These are phyloP conservation scores for Yarrowia sp. DNA, from an alignment of 805 yeast genomes.

Conservation along the genomic window DNA sequence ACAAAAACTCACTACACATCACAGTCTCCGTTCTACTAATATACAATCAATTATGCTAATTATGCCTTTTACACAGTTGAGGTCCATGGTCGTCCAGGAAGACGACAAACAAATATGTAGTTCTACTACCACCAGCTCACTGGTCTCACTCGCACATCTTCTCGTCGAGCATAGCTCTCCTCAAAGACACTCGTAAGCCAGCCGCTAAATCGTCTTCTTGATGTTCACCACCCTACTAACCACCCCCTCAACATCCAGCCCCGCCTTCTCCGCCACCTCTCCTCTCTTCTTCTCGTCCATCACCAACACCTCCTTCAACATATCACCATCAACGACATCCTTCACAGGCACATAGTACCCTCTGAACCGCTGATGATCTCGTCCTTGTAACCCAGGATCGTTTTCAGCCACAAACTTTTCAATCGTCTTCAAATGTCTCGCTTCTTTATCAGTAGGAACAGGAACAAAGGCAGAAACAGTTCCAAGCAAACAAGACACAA, in stretches of 20 bases:
- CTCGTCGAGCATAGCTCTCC: too few relatives aligned
- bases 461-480: constrained; percentile 79
- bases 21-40: too few relatives aligned
- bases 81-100: too few relatives aligned
- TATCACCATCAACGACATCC: constrained; percentile 87
- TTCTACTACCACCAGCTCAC: too few relatives aligned
- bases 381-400: constrained; percentile 58
- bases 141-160: too few relatives aligned
- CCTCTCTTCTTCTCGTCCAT: not conserved
- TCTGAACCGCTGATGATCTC: constrained; percentile 72
- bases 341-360: constrained; percentile 83
- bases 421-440: constrained; percentile 61
- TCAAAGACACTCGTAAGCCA: not conserved
- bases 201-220: not conserved
- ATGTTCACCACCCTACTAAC: constrained; percentile 5
- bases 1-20: too few relatives aligned
- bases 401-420: constrained; percentile 53
- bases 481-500: constrained; percentile 79
- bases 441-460: constrained; percentile 65
- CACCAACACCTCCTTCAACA: constrained; percentile 6
- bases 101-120: too few relatives aligned
- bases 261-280: not conserved
- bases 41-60: too few relatives aligned
- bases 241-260: constrained; percentile 11
- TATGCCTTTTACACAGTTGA: too few relatives aligned